A percentile compares a stretch with the other conserved stretches of the same genome.
phyloP scores from a whole-genome alignment of 139 green algal species.

The Chlamydomonas schloesseri region DNA sequence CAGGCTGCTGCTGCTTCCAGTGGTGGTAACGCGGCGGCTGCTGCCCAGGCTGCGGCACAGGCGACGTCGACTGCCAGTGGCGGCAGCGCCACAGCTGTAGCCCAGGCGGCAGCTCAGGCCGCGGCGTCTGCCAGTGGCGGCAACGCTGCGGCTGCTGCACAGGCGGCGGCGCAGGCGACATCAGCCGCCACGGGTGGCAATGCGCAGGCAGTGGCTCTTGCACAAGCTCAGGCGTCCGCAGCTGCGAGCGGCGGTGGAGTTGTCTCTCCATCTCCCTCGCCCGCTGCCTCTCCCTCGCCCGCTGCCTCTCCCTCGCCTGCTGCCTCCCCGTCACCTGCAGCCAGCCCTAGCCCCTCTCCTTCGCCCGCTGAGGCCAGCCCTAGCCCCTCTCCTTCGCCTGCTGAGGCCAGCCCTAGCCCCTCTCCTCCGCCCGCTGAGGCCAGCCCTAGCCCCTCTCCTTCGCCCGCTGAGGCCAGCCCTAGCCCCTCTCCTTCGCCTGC shows the following conservation, averaged over 20 bases:
- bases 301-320: neutral
- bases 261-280: neutral
- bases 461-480: no score
- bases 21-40: neutral
- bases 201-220: constrained; percentile 33
- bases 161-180: constrained; percentile 35
- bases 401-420: no score
- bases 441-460: no score
- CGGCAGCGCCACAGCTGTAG: neutral
- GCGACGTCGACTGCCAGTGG: no score
- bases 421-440: no score
- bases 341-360: no score
- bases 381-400: no score
- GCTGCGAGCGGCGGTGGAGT: no score
- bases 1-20: neutral
- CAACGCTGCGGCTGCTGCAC: constrained; percentile 11
- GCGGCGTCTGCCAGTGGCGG: neutral
- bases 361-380: no score
- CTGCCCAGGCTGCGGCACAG: neutral
- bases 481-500: no score
- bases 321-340: no score
- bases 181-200: constrained; percentile 11
- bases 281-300: neutral
- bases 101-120: neutral
- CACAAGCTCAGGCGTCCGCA: neutral